These are phyloP conservation scores for Mycena vulgaris DNA, from an alignment of 768 basidiomycete species.

Conservation along the genomic window DNA sequence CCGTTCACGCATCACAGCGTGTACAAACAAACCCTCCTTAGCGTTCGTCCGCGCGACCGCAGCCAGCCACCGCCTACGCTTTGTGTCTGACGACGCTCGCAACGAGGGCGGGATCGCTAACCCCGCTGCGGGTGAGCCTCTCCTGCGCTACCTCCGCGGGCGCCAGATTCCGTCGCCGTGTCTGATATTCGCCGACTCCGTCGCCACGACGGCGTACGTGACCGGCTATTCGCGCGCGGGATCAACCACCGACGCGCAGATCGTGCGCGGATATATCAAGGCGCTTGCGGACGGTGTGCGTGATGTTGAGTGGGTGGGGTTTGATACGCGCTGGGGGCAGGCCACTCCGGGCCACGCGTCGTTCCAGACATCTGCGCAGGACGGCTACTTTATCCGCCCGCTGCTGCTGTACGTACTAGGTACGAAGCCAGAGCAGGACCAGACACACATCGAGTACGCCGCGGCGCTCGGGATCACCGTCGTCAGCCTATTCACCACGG, in stretches of 20 bases:
- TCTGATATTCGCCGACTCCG: constrained; percentile 21
- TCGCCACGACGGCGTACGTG: constrained; percentile 23
- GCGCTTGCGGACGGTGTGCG: constrained; percentile 23
- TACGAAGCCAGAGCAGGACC: constrained; percentile 25
- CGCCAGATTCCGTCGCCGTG: constrained; percentile 10
- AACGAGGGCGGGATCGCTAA: constrained; percentile 29
- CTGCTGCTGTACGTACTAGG: constrained; percentile 12
- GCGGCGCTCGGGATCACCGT: constrained; percentile 21
- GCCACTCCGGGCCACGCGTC: not conserved
- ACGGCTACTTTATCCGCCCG: constrained; percentile 5
- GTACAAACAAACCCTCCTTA: not conserved
- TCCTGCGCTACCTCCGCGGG: constrained; percentile 22
- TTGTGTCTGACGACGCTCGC: constrained; percentile 20
- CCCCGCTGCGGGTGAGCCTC: constrained; percentile 20
- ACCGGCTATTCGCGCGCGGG: constrained; percentile 12
- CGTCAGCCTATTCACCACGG: constrained; percentile 10
- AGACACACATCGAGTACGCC: constrained; percentile 16
- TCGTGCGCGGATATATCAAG: constrained; percentile 22
- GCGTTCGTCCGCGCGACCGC: not conserved
- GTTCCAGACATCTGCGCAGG: not conserved
- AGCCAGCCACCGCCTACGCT: constrained; percentile 20
- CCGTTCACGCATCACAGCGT: not conserved
- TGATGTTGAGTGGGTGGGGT: constrained; percentile 28
- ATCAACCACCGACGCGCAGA: constrained; percentile 16
- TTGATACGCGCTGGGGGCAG: not conserved